phyloP scores from a whole-genome alignment of 2,329 filamentous ascomycete species.

The Pezicula carpinea region DNA sequence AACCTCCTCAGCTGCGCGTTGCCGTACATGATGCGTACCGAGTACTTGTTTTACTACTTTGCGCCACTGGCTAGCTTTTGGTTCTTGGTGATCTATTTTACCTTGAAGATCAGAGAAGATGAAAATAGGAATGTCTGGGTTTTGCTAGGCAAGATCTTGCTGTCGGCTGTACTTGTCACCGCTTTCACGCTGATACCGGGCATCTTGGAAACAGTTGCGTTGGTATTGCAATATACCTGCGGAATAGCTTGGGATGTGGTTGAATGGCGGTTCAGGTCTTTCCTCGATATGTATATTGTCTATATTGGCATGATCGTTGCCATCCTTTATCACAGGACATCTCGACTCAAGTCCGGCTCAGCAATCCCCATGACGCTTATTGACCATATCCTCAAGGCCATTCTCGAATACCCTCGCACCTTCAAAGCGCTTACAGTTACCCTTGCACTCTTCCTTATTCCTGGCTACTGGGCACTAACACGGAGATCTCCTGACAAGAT shows the following conservation, averaged over 20 bases:
- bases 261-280: conserved; percentile 46
- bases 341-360: conserved; percentile 18
- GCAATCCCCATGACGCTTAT: conserved; percentile 19
- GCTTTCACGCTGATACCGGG: conserved; percentile 33
- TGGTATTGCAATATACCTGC: conserved; percentile 35
- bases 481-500: conserved; percentile 29
- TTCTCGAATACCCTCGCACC: conserved; percentile 4
- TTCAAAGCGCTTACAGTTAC: conserved; percentile 12
- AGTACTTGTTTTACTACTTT: conserved; percentile 55
- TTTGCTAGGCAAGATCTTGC: conserved; percentile 42
- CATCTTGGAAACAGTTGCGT: conserved; percentile 37
- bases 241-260: conserved; percentile 43
- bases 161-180: conserved; percentile 38
- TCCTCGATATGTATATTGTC: conserved; percentile 49
- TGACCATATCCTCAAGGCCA: conserved; percentile 13
- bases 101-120: conserved; percentile 37
- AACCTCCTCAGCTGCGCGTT: conserved; percentile 52
- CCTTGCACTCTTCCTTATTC: conserved; percentile 17
- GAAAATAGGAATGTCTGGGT: conserved; percentile 39
- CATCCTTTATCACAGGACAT: conserved; percentile 32
- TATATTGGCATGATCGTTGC: conserved; percentile 52
- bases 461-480: conserved; percentile 17
- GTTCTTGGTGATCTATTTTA: conserved; percentile 53
- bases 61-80: conserved; percentile 56
- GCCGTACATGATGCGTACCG: conserved; percentile 50